Conservation (phyloP, 495 filamentous ascomycete genomes). For the Halenospora varia region DNA sequence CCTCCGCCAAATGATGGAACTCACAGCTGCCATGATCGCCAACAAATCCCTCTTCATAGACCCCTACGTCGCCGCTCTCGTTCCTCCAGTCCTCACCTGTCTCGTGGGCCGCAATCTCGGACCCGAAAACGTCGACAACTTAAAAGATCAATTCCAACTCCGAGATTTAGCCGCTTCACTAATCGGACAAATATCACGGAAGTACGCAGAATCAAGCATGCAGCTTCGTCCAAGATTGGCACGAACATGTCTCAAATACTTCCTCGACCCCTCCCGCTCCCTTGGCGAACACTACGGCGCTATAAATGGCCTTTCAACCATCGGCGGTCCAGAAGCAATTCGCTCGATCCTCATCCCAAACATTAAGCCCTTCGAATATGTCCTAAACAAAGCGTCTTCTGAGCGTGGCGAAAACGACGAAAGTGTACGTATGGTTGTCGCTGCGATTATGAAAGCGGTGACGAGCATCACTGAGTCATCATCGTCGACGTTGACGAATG, state of each 20-base stretch:
- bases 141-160: constrained; percentile 68
- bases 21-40: constrained; percentile 74
- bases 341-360: constrained; percentile 77
- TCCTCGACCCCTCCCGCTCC: constrained; percentile 78
- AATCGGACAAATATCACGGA: constrained; percentile 64
- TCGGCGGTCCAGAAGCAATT: constrained; percentile 77
- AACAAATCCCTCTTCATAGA: constrained; percentile 82
- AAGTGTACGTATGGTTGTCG: constrained; percentile 42
- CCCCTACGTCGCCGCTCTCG: constrained; percentile 81
- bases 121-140: constrained; percentile 32
- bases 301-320: constrained; percentile 66
- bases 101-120: constrained; percentile 83
- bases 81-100: constrained; percentile 89
- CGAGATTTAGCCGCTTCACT: constrained; percentile 81
- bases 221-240: constrained; percentile 84
- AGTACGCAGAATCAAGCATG: constrained; percentile 69
- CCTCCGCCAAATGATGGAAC: constrained; percentile 84
- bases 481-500: constrained; percentile 39
- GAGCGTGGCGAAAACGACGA: constrained; percentile 58
- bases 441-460: constrained; percentile 57
- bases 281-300: constrained; percentile 84
- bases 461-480: constrained; percentile 28
- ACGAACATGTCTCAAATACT: constrained; percentile 82
- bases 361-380: constrained; percentile 66
- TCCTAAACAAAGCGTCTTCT: constrained; percentile 54